Base-by-base conservation (phyloP, 805 yeast genomes). In the Candida tibetensis region DNA sequence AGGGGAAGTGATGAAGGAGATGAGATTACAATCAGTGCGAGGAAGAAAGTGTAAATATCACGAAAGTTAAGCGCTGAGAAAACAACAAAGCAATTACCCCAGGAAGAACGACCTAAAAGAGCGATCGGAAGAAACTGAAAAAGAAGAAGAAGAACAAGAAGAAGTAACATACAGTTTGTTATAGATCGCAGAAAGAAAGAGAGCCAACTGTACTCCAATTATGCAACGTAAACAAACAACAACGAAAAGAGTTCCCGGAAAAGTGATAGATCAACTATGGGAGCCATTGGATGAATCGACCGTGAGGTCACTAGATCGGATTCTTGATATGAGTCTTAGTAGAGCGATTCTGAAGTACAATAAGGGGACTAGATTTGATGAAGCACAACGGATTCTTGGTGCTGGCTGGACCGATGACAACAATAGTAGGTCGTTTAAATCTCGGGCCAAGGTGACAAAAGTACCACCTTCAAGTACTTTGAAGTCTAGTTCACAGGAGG, bases 201-300 rank as follows among this genome's bases (percentile, higher is more conserved):
- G n/a, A n/a, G n/a, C n/a, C n/a, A n/a, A n/a, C n/a, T n/a, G n/a
- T n/a, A n/a, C n/a, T n/a, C n/a, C n/a, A n/a, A n/a, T n/a, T n/a
- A 3, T 15, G 1, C 21, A 1, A 10, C 26, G 14, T 17, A 27
- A 27, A 2, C 23, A 37, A n/a, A 25, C 28, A 14, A 27, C 37
- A 4, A 25, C 21, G 30, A 37, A 33, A 22, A 15, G 39, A 28
- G 45, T 62, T 2, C 45, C 62, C 5, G 60, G 58, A 2, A 55
- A 47, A 27, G 14, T 56, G 3, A 59, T 62, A 9, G 64, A 60
- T 17, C 42, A 42, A 25, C 46, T 56, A 13, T 64, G 69, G 69
- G 57, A 55, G 35, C 57, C 60, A 1, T 36, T 64, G 12, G 56
- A 53, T 27, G 29, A 37, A 3, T 27, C 36, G 3, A 40, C 48